phyloP scores from a whole-genome alignment of 2,329 filamentous ascomycete genomes.

The Macrophomina pseudophaseolina region DNA sequence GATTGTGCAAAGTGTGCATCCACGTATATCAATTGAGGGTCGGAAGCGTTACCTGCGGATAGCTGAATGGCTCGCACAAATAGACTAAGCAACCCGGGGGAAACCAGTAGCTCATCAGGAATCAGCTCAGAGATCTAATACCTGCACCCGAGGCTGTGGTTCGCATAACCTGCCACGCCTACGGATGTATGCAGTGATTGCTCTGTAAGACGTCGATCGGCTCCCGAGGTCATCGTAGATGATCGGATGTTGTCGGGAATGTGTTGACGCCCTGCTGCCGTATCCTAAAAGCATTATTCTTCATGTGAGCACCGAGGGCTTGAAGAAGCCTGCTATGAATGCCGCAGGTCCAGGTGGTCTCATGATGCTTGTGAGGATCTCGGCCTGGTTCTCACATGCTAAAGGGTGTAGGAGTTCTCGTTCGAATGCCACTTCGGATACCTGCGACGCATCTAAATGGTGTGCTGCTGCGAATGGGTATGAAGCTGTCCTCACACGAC shows the following conservation, averaged over 20 bases:
- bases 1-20: no score
- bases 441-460: background rate
- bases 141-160: background rate
- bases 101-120: conserved; percentile 2
- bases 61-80: background rate
- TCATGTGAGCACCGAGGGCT: conserved; percentile 1
- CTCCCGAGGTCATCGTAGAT: conserved; percentile 2
- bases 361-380: background rate
- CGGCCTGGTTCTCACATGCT: background rate
- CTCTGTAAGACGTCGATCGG: background rate
- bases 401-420: background rate
- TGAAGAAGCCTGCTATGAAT: background rate
- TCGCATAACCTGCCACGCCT: background rate
- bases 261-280: background rate
- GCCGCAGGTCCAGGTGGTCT: background rate
- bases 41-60: background rate
- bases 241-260: conserved; percentile 4
- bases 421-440: background rate
- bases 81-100: background rate
- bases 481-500: conserved; percentile 11
- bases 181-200: background rate
- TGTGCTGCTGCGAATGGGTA: background rate
- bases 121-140: background rate
- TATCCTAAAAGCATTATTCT: background rate
- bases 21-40: background rate